Base-by-base conservation (phyloP, 169 alveolate species). In the Plasmodium gallinaceum region DNA sequence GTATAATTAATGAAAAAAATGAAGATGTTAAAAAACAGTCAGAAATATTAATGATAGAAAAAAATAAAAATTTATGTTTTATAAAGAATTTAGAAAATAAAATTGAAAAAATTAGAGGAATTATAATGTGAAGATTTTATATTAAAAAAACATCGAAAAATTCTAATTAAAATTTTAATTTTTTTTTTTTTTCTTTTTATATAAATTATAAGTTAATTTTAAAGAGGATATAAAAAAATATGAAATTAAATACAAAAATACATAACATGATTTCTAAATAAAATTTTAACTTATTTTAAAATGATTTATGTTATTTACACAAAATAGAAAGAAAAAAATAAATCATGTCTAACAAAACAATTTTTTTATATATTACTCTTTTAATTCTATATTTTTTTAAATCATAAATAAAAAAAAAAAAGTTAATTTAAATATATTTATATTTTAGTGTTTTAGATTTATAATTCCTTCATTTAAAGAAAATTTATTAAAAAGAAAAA, bases 1-100 rank as follows among this genome's bases (percentile, higher is more conserved):
- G 16, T 43, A 74, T 74, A 74, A 58, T 74, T 57, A 74, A 74
- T 74, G 88, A 74, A 74, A 74, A 74, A 74, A 74, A 74, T 64
- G 88, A 74, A 74, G 88, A 61, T 37, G 16, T 74, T 5, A 74
- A 45, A 74, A 74, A 74, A n/a, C 88, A 74, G 48, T 24, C 58
- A 37, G 88, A 74, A 57, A 74, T 74, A 8, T 43, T 74, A 48
- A 74, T 46, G 61, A 22, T 26, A 32, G 88, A 74, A 22, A 74
- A 62, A 64, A 74, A 74, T 26, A 58, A 74, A 60, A 57, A 74
- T 60, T 60, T 74, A 46, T 58, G 74, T 65, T 74, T 39, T 65
- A 58, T 74, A 60, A 74, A 42, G 24, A 74, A 74, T 52, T 58
- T 74, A 72, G 88, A 74, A 74, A 18, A 65, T 22, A 74, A 74